A percentile compares a stretch with the other conserved stretches of the same genome.
Evolutionary conservation across 176 grass and related monocot genomes (phyloP).

Genomic region (Themeda triandra): DNA sequence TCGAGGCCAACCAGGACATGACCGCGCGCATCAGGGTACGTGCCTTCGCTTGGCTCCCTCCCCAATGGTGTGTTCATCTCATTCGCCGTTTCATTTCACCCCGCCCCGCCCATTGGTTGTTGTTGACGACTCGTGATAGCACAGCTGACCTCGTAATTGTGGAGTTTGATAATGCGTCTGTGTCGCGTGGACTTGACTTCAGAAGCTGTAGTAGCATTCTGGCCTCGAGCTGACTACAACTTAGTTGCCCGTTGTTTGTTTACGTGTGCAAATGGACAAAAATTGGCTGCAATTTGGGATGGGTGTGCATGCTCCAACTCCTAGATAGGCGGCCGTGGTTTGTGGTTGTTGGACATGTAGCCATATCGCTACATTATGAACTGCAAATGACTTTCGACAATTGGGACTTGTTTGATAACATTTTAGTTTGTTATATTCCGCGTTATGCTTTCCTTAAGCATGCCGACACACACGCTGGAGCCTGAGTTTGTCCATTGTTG

Average conservation of each 20-base stretch:
- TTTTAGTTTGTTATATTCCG: not conserved
- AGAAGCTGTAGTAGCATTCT: not conserved
- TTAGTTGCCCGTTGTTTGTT: not conserved
- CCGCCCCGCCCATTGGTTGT: too few relatives aligned
- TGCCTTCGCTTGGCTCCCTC: not conserved
- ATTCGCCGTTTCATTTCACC: not conserved
- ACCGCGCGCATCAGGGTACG: slow-evolving; percentile 83
- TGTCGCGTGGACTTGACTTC: not conserved
- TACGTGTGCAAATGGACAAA: not conserved
- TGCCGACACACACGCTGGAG: not conserved
- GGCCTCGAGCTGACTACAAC: not conserved
- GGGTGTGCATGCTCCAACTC: not conserved
- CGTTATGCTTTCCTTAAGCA: not conserved
- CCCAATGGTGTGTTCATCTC: not conserved
- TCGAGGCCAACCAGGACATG: slow-evolving; percentile 73
- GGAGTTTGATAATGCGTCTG: not conserved
- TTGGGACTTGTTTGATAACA: not conserved
- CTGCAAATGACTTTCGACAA: not conserved
- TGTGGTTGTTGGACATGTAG: not conserved
- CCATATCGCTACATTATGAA: not conserved
- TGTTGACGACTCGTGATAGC: not conserved
- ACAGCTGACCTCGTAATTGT: not conserved
- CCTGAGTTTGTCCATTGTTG: not conserved
- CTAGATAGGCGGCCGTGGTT: not conserved
- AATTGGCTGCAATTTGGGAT: not conserved